Conservation (phyloP, 257 asterid genomes). For the Paraleonurus japonicus region DNA sequence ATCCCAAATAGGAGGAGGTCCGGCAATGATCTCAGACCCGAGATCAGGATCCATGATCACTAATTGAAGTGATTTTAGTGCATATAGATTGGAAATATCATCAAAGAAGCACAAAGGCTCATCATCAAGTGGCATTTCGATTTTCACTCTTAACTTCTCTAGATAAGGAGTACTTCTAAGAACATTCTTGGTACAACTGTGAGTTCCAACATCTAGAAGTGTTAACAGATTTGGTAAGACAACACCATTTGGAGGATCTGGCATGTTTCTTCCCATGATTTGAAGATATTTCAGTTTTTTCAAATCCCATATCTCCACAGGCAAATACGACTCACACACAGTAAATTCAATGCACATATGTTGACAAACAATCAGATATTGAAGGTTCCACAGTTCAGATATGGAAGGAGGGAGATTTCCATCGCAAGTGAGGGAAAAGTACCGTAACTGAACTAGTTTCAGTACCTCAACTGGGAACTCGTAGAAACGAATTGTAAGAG, state of each 20-base stretch:
- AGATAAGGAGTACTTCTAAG: not conserved
- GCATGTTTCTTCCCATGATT: not conserved
- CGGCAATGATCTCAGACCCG: not conserved
- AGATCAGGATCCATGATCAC: constrained; percentile 2
- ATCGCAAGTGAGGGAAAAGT: constrained; percentile 8
- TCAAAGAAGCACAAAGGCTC: not conserved
- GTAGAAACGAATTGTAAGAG: constrained; percentile 19
- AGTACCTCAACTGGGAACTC: constrained; percentile 10
- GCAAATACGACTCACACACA: not conserved
- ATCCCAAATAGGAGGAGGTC: not conserved
- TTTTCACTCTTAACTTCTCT: not conserved
- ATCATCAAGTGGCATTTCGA: not conserved
- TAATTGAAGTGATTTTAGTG: constrained; percentile 15
- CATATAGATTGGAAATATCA: not conserved
- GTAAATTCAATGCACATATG: not conserved
- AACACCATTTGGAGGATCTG: not conserved
- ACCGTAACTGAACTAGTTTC: not conserved
- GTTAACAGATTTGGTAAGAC: not conserved
- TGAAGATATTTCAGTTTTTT: not conserved
- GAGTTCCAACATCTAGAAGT: not conserved
- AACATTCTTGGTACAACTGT: not conserved
- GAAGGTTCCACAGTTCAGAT: not conserved
- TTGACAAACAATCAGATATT: not conserved
- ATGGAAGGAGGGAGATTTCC: constrained; percentile 4
- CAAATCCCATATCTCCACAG: not conserved